Evolutionary conservation across 164 flowering plant species (phyloP), one percentile per base, ranked within the genome.

Genomic region (Dillenia suffruticosa): DNA sequence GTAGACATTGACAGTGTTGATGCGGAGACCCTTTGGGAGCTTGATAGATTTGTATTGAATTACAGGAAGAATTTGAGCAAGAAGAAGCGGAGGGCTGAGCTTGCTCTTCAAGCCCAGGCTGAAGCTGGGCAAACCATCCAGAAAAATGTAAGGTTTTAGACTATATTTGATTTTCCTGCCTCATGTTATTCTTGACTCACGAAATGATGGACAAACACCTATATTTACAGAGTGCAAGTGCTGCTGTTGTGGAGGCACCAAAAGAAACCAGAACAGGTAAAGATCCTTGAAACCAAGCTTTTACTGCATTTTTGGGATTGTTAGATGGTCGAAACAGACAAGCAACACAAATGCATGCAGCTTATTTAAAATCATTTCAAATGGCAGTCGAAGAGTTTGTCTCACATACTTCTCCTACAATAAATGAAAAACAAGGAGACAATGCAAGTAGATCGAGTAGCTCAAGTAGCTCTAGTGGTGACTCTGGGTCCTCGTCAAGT

Each of bases 11-110:
- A 84, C 40, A 80, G 79, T 74, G 86, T 88, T 63, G 97, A 91
- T 74, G 59, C 80, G 3, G 97, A 91, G 64, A 91, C 97, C 13
- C 78, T 91, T 19, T 89, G 97, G 97, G 97, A 91, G 67, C 91
- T 91, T 57, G 92, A 91, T 66, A 77, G 88, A 62, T 85, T 83
- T 68, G 91, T 91, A 16, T 74, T 80, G 16, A 79, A 87, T 69
- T 84, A 76, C 78, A 83, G 72, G 53, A 84, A 84, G 77, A 73
- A 79, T 72, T 68, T 84, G 69, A 85, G 86, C 79, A 85, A 81
- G 76, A 64, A 77, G 66, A 79, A 76, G 70, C 76, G 82, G 59
- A 83, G 78, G 62, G 82, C 80, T 46, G 94, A 84, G 64, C 59
- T 75, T 56, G 79, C 81, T 46, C 59, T 57, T 49, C 84, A 75